Evolutionary conservation across 2,329 filamentous ascomycete genomes (phyloP), one percentile per base, ranked within the genome.

Genomic region (Penicillium sp.): DNA sequence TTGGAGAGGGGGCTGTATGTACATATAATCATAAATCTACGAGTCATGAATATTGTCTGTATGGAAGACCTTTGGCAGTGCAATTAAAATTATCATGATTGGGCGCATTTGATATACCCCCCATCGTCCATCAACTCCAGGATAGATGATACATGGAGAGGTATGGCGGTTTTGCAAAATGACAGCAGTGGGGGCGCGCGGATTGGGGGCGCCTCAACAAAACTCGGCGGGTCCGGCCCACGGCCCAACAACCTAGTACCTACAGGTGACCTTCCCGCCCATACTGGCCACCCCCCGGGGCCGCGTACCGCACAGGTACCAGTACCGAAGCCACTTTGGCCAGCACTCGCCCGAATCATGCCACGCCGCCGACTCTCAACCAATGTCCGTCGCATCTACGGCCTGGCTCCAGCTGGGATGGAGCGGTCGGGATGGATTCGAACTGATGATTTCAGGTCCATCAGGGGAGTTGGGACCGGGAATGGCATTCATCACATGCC

Each of bases 191-290:
- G 41, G 25, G 35, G n/a, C 20, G 14, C 11, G 28, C 9, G 39
- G 38, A 44, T 44, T 44, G 39, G 34, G 26, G 34, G 41, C 45
- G 39, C 36, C 52, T 47, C 52, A 55, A 55, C 52, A 55, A 55
- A 51, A 50, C 38, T 19, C 14, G 16, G 43, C 26, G 42, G 45
- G 41, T 34, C 47, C 47, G 29, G 17, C 45, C 39, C 38, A 13
- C 28, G 31, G 48, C 51, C 52, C 52, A 55, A 55, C 52, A 55
- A 51, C 39, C n/a, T n/a, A n/a, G n/a, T n/a, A n/a, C n/a, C n/a
- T n/a, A n/a, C n/a, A n/a, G n/a, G n/a, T n/a, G n/a, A n/a, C n/a
- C n/a, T n/a, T n/a, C n/a, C n/a, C n/a, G n/a, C n/a, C n/a, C n/a
- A n/a, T 11, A 11, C 21, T 23, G 21, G 21, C 21, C 21, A n/a